Evolutionary conservation across 768 basidiomycete genomes (phyloP).

Genomic region (Pluteus cervinus): DNA sequence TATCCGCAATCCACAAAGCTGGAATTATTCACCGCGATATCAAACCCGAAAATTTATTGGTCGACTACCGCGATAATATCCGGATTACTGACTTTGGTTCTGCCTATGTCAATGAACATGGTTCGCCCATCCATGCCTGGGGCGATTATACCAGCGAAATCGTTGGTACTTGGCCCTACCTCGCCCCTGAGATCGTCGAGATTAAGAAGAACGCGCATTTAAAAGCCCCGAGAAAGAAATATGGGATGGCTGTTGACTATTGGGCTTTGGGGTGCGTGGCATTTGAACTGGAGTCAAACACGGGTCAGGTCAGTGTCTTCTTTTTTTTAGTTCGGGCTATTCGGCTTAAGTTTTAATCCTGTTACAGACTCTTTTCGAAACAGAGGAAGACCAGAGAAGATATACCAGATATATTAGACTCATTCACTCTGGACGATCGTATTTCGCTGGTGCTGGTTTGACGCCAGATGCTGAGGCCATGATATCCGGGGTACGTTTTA

Average conservation of each 20-base stretch:
- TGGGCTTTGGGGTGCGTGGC: slow-evolving; percentile 36
- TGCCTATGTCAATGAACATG: slow-evolving; percentile 15
- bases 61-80: slow-evolving; percentile 34
- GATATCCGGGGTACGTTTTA: slow-evolving; percentile 23
- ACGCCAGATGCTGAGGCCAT: slow-evolving; percentile 16
- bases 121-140: slow-evolving; percentile 9
- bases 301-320: slow-evolving; percentile 15
- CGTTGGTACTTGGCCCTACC: slow-evolving; percentile 28
- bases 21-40: slow-evolving; percentile 67
- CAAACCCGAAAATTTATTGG: slow-evolving; percentile 66
- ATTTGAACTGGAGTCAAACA: slow-evolving; percentile 28
- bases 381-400: slow-evolving; percentile 15
- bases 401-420: slow-evolving; percentile 12
- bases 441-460: slow-evolving; percentile 17
- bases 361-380: slow-evolving; percentile 26
- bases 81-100: slow-evolving; percentile 38
- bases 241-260: slow-evolving; percentile 31
- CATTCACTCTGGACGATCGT: slow-evolving; percentile 10
- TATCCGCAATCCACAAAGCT: slow-evolving; percentile 44
- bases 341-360: not conserved
- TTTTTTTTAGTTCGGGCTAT: not conserved
- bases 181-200: slow-evolving; percentile 35
- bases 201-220: slow-evolving; percentile 11
- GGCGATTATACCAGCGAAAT: slow-evolving; percentile 17
- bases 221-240: slow-evolving; percentile 12